These are phyloP conservation scores for Phytopythium montanum DNA, from an alignment of 352 stramenopile genomes.

Conservation along the genomic window DNA sequence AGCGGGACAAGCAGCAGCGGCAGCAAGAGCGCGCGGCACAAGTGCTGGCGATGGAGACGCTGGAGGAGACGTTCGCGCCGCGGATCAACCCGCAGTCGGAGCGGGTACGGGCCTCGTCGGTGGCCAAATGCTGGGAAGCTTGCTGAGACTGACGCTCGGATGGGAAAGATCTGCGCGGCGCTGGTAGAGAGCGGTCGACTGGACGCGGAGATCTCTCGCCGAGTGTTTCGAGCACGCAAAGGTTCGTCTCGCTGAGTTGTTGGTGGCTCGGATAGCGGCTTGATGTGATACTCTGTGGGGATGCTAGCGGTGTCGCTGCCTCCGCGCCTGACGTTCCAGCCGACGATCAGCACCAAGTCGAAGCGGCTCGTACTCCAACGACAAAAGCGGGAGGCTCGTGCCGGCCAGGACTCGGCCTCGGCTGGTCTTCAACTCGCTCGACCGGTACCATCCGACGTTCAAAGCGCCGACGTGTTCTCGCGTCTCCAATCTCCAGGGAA, in stretches of 20 bases:
- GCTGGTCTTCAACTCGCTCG: neutral
- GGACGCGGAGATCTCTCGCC: constrained; percentile 17
- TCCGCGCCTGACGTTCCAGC: constrained; percentile 30
- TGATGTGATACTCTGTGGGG: neutral
- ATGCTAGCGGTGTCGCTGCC: constrained; percentile 8
- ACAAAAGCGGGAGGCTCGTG: constrained; percentile 8
- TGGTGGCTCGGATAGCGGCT: neutral
- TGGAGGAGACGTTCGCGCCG: constrained; percentile 44
- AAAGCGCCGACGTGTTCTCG: constrained; percentile 24
- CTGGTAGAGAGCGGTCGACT: constrained; percentile 38
- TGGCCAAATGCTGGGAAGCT: neutral
- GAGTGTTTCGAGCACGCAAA: constrained; percentile 22
- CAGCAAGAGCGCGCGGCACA: constrained; percentile 30
- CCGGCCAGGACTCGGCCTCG: neutral
- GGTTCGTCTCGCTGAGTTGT: neutral
- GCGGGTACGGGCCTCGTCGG: constrained; percentile 19
- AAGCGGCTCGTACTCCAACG: constrained; percentile 32
- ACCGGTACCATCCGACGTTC: neutral
- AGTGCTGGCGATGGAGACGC: constrained; percentile 22
- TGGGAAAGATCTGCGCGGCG: constrained; percentile 39
- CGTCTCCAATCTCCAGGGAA: constrained; percentile 21
- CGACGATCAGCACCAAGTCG: constrained; percentile 37
- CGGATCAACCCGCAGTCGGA: constrained; percentile 43
- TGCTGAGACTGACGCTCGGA: neutral
- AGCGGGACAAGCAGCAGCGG: constrained; percentile 37